A percentile compares a stretch with the other conserved stretches of the same genome.
phyloP scores from a whole-genome alignment of 768 basidiomycete species.

The Termitomyces heimii region DNA sequence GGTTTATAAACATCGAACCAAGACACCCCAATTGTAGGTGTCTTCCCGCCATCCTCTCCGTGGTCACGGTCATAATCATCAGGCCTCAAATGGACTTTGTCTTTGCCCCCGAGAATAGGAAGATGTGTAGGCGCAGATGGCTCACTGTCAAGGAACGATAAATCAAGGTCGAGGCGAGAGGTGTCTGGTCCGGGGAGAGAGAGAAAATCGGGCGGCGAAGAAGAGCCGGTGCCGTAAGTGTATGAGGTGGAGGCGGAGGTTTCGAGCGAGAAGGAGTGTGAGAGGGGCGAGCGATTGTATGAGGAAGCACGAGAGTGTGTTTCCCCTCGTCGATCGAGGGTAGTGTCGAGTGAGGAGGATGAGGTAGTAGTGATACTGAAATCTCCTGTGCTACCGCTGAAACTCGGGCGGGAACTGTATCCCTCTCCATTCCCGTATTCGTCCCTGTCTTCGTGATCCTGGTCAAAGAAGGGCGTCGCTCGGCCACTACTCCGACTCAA shows the following conservation, averaged over 20 bases:
- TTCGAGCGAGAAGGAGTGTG: slow-evolving; percentile 1
- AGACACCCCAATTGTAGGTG: slow-evolving; percentile 14
- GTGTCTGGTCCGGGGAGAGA: slow-evolving; percentile 23
- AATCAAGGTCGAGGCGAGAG: slow-evolving; percentile 19
- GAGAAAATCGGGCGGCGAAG: slow-evolving; percentile 1
- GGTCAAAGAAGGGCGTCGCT: slow-evolving; percentile 2
- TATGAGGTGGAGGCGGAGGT: background rate
- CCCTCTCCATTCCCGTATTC: background rate
- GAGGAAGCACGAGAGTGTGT: slow-evolving; percentile 19
- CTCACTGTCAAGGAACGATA: slow-evolving; percentile 23
- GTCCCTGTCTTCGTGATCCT: background rate
- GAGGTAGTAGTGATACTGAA: background rate
- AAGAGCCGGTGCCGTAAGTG: background rate
- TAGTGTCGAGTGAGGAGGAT: background rate
- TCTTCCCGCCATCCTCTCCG: slow-evolving; percentile 9
- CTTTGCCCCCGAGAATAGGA: background rate
- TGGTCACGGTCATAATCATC: slow-evolving; percentile 19
- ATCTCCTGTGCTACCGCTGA: slow-evolving; percentile 2
- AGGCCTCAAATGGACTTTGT: slow-evolving; percentile 1
- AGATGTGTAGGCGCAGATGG: background rate
- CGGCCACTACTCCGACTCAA: background rate
- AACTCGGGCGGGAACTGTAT: slow-evolving; percentile 1
- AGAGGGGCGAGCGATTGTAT: slow-evolving; percentile 12
- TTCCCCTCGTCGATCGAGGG: background rate
- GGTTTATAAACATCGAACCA: background rate